These are phyloP conservation scores for Termitomyces sp. DNA, from an alignment of 768 basidiomycete species.

Conservation along the genomic window DNA sequence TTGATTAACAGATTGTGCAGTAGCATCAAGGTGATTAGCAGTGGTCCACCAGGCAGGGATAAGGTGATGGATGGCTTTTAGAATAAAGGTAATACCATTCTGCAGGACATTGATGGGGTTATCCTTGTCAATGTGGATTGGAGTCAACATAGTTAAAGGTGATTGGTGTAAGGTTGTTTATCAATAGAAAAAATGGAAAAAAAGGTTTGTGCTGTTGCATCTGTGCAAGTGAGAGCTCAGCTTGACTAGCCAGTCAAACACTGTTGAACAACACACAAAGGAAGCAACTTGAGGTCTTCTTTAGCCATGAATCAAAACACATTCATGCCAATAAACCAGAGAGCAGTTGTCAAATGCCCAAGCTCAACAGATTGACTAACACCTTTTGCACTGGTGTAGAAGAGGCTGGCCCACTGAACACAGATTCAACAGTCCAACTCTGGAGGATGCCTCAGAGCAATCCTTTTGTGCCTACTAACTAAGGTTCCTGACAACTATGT, in stretches of 20 bases:
- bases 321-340: background rate
- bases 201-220: background rate
- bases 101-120: background rate
- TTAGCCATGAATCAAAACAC: background rate
- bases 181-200: too few relatives aligned
- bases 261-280: background rate
- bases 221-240: background rate
- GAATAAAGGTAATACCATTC: background rate
- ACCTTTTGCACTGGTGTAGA: background rate
- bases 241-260: background rate
- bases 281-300: background rate
- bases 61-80: background rate
- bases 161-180: too few relatives aligned
- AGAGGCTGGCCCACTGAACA: background rate
- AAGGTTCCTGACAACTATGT: background rate
- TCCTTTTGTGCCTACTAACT: background rate
- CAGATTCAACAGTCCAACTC: background rate
- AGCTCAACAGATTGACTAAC: background rate
- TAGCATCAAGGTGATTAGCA: background rate
- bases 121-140: too few relatives aligned
- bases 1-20: background rate
- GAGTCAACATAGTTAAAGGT: too few relatives aligned
- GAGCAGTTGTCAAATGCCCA: background rate
- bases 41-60: too few relatives aligned
- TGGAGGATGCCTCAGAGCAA: background rate